Evolutionary conservation across 345 rosid species (phyloP), one percentile per base, ranked within the genome.

Genomic region (Melaleuca alternifolia): DNA sequence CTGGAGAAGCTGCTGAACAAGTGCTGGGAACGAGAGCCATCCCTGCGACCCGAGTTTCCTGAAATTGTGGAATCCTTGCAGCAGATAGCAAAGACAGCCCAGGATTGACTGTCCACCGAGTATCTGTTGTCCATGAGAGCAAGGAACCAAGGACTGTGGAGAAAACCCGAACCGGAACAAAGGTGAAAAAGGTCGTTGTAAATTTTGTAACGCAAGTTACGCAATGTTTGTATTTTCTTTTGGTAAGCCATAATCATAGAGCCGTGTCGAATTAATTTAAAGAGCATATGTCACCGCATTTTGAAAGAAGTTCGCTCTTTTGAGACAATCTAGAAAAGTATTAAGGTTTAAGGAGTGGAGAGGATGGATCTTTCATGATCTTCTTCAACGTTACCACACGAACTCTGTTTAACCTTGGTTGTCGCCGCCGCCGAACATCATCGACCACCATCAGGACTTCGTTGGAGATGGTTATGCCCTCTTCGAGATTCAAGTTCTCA

Each of bases 11-110:
- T 94, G 89, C 92, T 94, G 52, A 89, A 91, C 87, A 90, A 90
- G 88, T 93, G 97, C 91, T 94, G 97, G 97, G 91, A 93, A 85
- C 92, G 79, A 28, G 93, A 92, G 30, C 92, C 97, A 53, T 91
- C 87, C 52, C 79, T 88, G 88, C 92, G 97, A 88, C 95, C 97
- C 10, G 95, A 92, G 82, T 93, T 94, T 89, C 90, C 93, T 50
- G 97, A 93, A 90, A 91, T 93, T 81, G 54, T 88, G 62, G 89
- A 91, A 50, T 46, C 89, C 86, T 89, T 94, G 82, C 93, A 87
- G 81, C 90, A 87, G 20, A 84, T 93, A 16, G 88, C 90, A 56
- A 88, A 83, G 71, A 88, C 16, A 87, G 91, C 91, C 87, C 56
- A 33, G 50, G 56, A 81, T 51, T 87, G 83, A 87, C 79, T 11